Evolutionary conservation across 768 basidiomycete genomes (phyloP).

Genomic region (Trametes cubensis): DNA sequence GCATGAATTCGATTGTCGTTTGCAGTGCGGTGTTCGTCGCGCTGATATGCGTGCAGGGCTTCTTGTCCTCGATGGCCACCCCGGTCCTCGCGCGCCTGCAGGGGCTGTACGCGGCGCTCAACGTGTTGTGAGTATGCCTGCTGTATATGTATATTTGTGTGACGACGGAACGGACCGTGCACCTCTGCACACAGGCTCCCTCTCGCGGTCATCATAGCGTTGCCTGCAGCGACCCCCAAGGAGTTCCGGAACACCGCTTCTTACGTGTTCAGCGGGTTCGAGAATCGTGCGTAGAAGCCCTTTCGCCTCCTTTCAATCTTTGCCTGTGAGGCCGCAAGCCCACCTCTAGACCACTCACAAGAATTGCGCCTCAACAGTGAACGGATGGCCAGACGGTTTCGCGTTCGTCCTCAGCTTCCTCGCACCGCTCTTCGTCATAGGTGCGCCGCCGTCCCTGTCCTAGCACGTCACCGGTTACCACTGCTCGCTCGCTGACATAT

Average conservation of each 20-base stretch:
- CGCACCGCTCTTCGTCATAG: slow-evolving; percentile 27
- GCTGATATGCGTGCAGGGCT: slow-evolving; percentile 35
- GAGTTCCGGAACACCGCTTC: slow-evolving; percentile 61
- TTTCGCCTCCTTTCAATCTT: not conserved
- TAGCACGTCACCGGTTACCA: too few relatives aligned
- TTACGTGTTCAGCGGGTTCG: slow-evolving; percentile 64
- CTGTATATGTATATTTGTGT: too few relatives aligned
- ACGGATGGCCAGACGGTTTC: slow-evolving; percentile 51
- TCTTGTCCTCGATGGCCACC: slow-evolving; percentile 39
- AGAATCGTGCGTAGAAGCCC: slow-evolving; percentile 47
- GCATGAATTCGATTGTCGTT: slow-evolving; percentile 32
- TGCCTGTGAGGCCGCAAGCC: too few relatives aligned
- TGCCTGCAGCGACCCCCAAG: slow-evolving; percentile 64
- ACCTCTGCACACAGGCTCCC: slow-evolving; percentile 24
- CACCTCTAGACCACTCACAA: too few relatives aligned
- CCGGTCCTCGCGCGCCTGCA: slow-evolving; percentile 39
- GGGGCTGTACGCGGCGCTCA: slow-evolving; percentile 39
- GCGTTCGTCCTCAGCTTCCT: slow-evolving; percentile 55
- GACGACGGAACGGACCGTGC: not conserved
- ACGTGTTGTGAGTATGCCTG: slow-evolving; percentile 35
- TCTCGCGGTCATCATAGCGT: slow-evolving; percentile 44
- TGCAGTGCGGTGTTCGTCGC: slow-evolving; percentile 38
- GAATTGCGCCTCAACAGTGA: slow-evolving; percentile 37
- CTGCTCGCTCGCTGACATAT: too few relatives aligned
- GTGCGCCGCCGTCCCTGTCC: slow-evolving; percentile 2